A percentile compares a stretch with the other conserved stretches of the same genome.
Conservation (phyloP, 495 filamentous ascomycete species). For the Antarctomyces pellizariae region DNA sequence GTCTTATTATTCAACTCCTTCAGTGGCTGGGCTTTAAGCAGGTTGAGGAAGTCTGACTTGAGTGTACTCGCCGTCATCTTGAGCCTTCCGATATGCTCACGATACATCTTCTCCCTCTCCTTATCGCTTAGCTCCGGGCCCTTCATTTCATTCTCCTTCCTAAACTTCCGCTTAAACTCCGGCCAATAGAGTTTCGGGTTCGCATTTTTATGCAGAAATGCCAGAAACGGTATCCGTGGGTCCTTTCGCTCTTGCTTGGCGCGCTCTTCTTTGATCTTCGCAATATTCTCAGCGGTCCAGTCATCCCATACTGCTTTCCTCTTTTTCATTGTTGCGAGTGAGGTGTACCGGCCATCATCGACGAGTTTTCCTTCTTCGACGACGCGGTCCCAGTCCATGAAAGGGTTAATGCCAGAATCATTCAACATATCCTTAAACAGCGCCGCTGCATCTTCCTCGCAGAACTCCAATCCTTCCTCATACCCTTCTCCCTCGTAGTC, state of each 20-base stretch:
- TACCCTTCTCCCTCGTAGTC: slow-evolving; percentile 36
- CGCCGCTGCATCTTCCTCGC: slow-evolving; percentile 39
- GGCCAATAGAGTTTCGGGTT: slow-evolving; percentile 89
- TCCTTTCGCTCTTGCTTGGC: slow-evolving; percentile 63
- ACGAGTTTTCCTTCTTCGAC: slow-evolving; percentile 64
- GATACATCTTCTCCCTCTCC: slow-evolving; percentile 75
- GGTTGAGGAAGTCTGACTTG: slow-evolving; percentile 55
- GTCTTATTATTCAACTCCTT: slow-evolving; percentile 42
- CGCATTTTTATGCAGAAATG: slow-evolving; percentile 56
- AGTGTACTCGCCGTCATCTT: slow-evolving; percentile 51
- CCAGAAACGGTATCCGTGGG: slow-evolving; percentile 62
- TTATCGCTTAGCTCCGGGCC: slow-evolving; percentile 56
- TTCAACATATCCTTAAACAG: slow-evolving; percentile 73
- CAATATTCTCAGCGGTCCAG: slow-evolving; percentile 57
- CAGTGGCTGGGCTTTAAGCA: slow-evolving; percentile 47
- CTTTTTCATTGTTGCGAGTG: slow-evolving; percentile 53
- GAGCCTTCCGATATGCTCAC: slow-evolving; percentile 58
- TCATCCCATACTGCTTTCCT: slow-evolving; percentile 61
- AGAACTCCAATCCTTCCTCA: slow-evolving; percentile 44
- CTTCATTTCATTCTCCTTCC: slow-evolving; percentile 60
- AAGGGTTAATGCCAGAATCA: slow-evolving; percentile 65
- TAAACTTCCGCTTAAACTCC: slow-evolving; percentile 82
- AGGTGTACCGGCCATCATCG: slow-evolving; percentile 68
- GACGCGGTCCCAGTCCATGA: slow-evolving; percentile 74
- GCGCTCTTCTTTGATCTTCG: slow-evolving; percentile 41